Conservation (phyloP, 257 asterid species). For the Solanum sitiens region DNA sequence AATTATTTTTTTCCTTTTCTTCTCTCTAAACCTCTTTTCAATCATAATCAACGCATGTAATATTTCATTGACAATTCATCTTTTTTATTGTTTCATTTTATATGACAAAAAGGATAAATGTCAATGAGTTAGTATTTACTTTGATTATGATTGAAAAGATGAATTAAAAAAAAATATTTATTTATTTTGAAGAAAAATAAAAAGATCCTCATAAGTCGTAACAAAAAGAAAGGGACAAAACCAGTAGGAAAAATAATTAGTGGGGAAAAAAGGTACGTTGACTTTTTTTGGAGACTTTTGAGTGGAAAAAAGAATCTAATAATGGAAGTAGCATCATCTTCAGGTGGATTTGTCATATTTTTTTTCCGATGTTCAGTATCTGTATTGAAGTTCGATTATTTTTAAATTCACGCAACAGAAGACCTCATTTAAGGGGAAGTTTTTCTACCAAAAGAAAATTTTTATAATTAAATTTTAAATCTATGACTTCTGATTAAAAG, state of each 20-base stretch:
- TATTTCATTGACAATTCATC: not conserved
- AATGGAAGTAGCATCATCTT: not conserved
- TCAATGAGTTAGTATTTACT: not conserved
- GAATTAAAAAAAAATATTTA: not conserved
- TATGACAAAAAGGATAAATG: not conserved
- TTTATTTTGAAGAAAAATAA: no score
- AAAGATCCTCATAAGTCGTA: no score
- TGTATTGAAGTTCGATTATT: rapidly evolving
- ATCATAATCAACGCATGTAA: not conserved
- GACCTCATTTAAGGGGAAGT: rapidly evolving
- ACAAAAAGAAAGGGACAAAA: not conserved
- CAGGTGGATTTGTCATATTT: not conserved
- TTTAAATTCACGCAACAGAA: rapidly evolving
- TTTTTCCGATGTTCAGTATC: rapidly evolving
- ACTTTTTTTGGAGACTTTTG: not conserved
- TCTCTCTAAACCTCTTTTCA: not conserved
- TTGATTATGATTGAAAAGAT: not conserved
- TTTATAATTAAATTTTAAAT: no score
- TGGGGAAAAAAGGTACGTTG: not conserved
- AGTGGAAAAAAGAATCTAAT: not conserved
- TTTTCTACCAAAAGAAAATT: no score
- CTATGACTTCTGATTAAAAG: no score
- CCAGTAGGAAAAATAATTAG: not conserved
- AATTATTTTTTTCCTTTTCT: not conserved
- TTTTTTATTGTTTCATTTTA: not conserved